Percentiles rank a stretch among this genome's conserved stretches.
Evolutionary conservation across 2,329 filamentous ascomycete genomes (phyloP).

Genomic region (Pseudogymnoascus sp.): DNA sequence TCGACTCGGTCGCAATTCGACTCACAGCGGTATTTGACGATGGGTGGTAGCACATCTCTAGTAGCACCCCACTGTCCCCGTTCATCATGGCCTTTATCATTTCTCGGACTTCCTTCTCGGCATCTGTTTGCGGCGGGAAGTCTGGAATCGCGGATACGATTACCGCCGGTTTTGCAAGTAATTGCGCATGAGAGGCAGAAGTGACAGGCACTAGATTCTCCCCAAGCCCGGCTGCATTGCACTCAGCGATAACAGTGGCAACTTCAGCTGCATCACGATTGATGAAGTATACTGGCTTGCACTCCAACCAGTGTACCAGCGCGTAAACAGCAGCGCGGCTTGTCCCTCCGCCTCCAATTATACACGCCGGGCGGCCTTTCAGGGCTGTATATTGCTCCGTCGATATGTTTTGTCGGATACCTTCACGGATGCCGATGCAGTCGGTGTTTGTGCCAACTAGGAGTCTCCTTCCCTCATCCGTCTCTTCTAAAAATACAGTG

Average conservation of each 20-base stretch:
- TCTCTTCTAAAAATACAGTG: conserved; percentile 60
- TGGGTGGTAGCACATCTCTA: conserved; percentile 81
- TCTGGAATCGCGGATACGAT: conserved; percentile 71
- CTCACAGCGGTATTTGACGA: conserved; percentile 55
- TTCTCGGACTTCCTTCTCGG: conserved; percentile 51
- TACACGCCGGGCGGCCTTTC: conserved; percentile 56
- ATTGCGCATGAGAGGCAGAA: conserved; percentile 50
- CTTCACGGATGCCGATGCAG: conserved; percentile 67
- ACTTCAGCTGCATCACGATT: conserved; percentile 66
- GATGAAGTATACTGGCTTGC: conserved; percentile 64
- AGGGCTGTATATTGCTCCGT: conserved; percentile 38
- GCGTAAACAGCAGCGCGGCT: conserved; percentile 73
- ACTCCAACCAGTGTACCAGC: conserved; percentile 60
- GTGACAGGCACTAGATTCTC: conserved; percentile 52
- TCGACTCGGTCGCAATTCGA: conserved; percentile 48
- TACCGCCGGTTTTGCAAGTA: conserved; percentile 52
- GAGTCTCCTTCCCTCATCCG: conserved; percentile 17
- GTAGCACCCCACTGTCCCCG: conserved; percentile 54
- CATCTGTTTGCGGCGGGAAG: conserved; percentile 56
- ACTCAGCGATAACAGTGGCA: conserved; percentile 57
- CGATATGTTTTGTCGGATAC: conserved; percentile 51
- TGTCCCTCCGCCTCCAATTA: conserved; percentile 71
- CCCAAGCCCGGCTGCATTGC: conserved; percentile 50
- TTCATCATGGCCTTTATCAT: conserved; percentile 31
- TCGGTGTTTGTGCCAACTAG: conserved; percentile 76